A percentile compares a stretch with the other conserved stretches of the same genome.
phyloP scores from a whole-genome alignment of 2,329 filamentous ascomycete genomes.

The Akanthomyces lecanii region DNA sequence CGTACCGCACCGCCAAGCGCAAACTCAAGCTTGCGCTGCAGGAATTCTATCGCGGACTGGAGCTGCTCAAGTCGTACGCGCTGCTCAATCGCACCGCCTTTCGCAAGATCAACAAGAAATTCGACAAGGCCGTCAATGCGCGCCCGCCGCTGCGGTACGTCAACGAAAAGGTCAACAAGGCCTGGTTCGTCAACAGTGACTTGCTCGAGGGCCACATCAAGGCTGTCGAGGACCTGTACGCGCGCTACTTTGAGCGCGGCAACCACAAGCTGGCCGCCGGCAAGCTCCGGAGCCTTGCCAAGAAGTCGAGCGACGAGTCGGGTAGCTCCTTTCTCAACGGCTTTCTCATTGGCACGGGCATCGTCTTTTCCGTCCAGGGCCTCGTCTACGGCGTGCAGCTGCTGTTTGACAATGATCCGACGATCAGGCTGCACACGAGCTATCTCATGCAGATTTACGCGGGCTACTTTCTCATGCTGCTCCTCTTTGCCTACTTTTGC shows the following conservation, averaged over 20 bases:
- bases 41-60: slow-evolving; percentile 88
- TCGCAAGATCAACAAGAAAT: slow-evolving; percentile 94
- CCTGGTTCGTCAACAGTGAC: slow-evolving; percentile 89
- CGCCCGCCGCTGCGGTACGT: slow-evolving; percentile 76
- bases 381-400: slow-evolving; percentile 57
- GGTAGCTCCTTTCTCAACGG: slow-evolving; percentile 57
- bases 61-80: slow-evolving; percentile 89
- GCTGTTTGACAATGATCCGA: slow-evolving; percentile 44
- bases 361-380: slow-evolving; percentile 63
- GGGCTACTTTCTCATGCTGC: slow-evolving; percentile 81
- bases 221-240: slow-evolving; percentile 84
- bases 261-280: slow-evolving; percentile 88
- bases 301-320: slow-evolving; percentile 52
- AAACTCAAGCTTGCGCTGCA: slow-evolving; percentile 89
- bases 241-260: slow-evolving; percentile 88
- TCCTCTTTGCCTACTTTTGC: slow-evolving; percentile 80
- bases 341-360: slow-evolving; percentile 63
- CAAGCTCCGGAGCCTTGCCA: slow-evolving; percentile 73
- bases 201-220: slow-evolving; percentile 75
- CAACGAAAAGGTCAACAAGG: slow-evolving; percentile 83
- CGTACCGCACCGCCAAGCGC: slow-evolving; percentile 82
- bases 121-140: slow-evolving; percentile 83
- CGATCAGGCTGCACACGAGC: slow-evolving; percentile 50
- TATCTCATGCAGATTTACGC: slow-evolving; percentile 87
- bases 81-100: slow-evolving; percentile 97